These are phyloP conservation scores for Penicillium canariense DNA, from an alignment of 495 filamentous ascomycete genomes.

Conservation along the genomic window DNA sequence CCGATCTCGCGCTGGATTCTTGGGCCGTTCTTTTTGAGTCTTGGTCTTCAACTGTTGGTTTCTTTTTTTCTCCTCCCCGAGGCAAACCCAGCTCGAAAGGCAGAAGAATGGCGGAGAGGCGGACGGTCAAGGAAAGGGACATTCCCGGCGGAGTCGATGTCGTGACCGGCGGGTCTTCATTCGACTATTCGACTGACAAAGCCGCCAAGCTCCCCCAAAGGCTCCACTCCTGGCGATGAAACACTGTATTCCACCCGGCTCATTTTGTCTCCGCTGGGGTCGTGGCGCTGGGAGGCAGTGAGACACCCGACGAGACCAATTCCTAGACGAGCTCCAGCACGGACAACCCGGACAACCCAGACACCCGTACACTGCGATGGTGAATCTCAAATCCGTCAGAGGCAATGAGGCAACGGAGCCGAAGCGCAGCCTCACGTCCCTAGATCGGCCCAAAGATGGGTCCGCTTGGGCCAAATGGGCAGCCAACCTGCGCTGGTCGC, in stretches of 20 bases:
- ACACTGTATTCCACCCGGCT: slow-evolving; percentile 5
- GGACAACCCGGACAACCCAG: no score
- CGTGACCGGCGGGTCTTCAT: slow-evolving; percentile 17
- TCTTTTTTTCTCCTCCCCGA: background rate
- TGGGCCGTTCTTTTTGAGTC: background rate
- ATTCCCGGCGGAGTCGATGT: slow-evolving; percentile 28
- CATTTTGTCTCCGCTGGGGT: background rate
- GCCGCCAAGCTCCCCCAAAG: slow-evolving; percentile 24
- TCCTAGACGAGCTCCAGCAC: no score
- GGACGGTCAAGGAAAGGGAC: slow-evolving; percentile 14
- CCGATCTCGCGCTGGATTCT: background rate
- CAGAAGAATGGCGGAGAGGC: background rate
- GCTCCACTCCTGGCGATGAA: slow-evolving; percentile 21
- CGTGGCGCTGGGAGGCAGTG: no score
- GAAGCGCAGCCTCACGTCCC: no score
- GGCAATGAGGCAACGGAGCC: background rate
- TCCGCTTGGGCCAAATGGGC: background rate
- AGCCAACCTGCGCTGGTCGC: background rate
- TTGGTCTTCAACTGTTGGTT: slow-evolving; percentile 1
- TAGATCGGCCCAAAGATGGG: no score
- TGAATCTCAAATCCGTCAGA: background rate
- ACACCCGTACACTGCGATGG: no score
- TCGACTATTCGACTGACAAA: slow-evolving; percentile 28
- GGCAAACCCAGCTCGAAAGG: background rate
- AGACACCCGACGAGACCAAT: background rate